Evolutionary conservation across 768 basidiomycete species (phyloP).

Genomic region (Lanmaoa rubissima): DNA sequence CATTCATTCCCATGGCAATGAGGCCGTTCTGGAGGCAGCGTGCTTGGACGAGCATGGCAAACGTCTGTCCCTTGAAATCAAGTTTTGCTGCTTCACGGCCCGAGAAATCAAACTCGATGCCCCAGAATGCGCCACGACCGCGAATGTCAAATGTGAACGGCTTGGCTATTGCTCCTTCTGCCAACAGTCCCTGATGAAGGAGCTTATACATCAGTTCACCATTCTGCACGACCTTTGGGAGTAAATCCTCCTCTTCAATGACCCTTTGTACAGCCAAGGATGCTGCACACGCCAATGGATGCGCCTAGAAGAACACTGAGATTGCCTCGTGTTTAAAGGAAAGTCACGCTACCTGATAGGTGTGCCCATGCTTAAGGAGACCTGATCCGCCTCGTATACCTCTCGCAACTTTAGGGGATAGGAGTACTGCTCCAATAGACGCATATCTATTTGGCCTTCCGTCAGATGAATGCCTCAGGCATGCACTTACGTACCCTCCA

Average conservation of each 20-base stretch:
- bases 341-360: constrained; percentile 58
- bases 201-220: constrained; percentile 60
- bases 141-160: constrained; percentile 78
- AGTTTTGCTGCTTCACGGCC: constrained; percentile 39
- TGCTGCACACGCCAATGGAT: constrained; percentile 76
- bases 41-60: constrained; percentile 71
- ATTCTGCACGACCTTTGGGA: constrained; percentile 57
- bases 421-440: constrained; percentile 77
- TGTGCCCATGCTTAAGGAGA: constrained; percentile 82
- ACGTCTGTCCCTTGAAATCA: constrained; percentile 50
- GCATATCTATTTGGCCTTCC: constrained; percentile 54
- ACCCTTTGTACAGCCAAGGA: constrained; percentile 79
- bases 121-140: constrained; percentile 84
- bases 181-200: constrained; percentile 52
- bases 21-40: constrained; percentile 64
- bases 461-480: constrained; percentile 1
- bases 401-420: constrained; percentile 67
- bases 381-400: constrained; percentile 70
- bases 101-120: constrained; percentile 75
- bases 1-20: constrained; percentile 71
- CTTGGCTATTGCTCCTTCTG: constrained; percentile 54
- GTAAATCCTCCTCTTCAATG: constrained; percentile 66
- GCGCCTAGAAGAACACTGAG: constrained; percentile 43
- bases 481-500: constrained; percentile 59
- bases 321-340: background rate